These are phyloP conservation scores for Venturia oleaginea DNA, from an alignment of 2,329 filamentous ascomycete genomes.

Conservation along the genomic window DNA sequence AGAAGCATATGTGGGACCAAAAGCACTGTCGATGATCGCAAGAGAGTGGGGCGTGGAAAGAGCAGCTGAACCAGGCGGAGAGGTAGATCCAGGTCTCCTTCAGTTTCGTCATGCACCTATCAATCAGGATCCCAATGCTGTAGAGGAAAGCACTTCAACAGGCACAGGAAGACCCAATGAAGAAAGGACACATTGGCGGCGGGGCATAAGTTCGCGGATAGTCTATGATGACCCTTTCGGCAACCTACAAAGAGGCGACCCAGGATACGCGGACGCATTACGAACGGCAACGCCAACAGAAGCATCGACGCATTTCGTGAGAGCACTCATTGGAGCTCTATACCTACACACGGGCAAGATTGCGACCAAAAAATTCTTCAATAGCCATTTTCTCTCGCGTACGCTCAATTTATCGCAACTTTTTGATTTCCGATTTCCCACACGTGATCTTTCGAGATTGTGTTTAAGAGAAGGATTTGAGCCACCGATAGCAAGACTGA, in stretches of 20 bases:
- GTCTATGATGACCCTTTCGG: conserved; percentile 82
- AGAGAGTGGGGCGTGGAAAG: conserved; percentile 85
- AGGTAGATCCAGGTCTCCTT: conserved; percentile 84
- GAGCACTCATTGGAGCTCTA: conserved; percentile 73
- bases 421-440: conserved; percentile 78
- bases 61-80: conserved; percentile 76
- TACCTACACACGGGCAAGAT: conserved; percentile 77
- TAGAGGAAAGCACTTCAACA: background rate
- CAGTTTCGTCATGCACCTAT: conserved; percentile 57
- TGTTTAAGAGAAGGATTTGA: conserved; percentile 89
- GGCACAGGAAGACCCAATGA: background rate
- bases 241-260: conserved; percentile 39
- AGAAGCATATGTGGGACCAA: conserved; percentile 70
- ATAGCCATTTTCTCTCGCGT: conserved; percentile 72
- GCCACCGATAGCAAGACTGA: conserved; percentile 71
- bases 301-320: conserved; percentile 68
- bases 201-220: conserved; percentile 66
- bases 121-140: conserved; percentile 16
- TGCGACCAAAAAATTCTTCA: conserved; percentile 73
- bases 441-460: conserved; percentile 70
- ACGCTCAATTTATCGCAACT: conserved; percentile 66
- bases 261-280: background rate
- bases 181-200: conserved; percentile 41
- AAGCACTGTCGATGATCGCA: conserved; percentile 63
- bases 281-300: conserved; percentile 28